Evolutionary conservation across 2,329 filamentous ascomycete genomes (phyloP), one percentile per base, ranked within the genome.

Genomic region (Fonsecaea multimorphosa): DNA sequence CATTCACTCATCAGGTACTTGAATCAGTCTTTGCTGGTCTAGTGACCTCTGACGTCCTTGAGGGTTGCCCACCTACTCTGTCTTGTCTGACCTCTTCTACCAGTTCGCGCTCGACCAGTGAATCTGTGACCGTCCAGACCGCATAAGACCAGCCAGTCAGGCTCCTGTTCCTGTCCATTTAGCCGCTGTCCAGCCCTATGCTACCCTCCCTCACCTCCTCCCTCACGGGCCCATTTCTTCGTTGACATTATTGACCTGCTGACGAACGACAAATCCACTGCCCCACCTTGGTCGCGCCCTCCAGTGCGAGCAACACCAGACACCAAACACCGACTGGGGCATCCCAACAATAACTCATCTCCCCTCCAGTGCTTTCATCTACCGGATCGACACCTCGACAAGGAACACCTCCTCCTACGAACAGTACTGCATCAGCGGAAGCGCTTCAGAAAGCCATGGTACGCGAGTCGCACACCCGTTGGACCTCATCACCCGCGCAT

Each of bases 391-490:
- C 40, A 16, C 24, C 27, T 1, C 19, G 44, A 49, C 44, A 22
- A 49, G 24, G 22, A 31, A 31, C 29, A 24, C 14, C 44, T 24
- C 9, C n/a, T 44, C 19, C 22, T 9, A 49, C 3, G 44, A 24
- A 24, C 44, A 24, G 27, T 46, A 16, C 22, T 59, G 19, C 56
- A 58, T 46, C 34, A 22, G 32, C 40, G 8, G 34, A 19, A 55
- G 2, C n/a, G 19, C 44, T 24, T 49, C 22, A 49, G 22, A 63
- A 40, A 56, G 40, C 40, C 61, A 69, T 69, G 67, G 67, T 69
- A 62, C 31, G 63, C 46, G 12, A n/a, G 12, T 22, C n/a, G n/a
- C 40, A n/a, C 19, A 22, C 44, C 34, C 14, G 40, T 36, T 31
- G 27, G 24, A 36, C 34, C 31, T 11, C 31, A 16, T 12, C 36